phyloP scores from a whole-genome alignment of 2,329 filamentous ascomycete species.

The Cladosporium sp. region DNA sequence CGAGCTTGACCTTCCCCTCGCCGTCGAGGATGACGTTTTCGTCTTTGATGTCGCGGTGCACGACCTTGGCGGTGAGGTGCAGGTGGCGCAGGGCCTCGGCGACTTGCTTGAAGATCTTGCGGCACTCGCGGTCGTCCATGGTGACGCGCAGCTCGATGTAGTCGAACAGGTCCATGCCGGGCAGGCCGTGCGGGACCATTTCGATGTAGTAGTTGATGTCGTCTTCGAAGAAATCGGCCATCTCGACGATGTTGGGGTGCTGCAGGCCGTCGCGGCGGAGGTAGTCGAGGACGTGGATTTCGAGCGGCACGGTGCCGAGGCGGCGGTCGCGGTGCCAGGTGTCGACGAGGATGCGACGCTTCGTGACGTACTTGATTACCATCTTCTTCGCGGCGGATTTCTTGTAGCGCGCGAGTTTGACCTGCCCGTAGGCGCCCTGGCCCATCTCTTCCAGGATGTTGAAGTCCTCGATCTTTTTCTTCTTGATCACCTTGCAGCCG shows the following conservation, averaged over 20 bases:
- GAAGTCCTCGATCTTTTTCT: conserved; percentile 87
- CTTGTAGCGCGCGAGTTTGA: conserved; percentile 88
- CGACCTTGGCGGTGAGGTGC: conserved; percentile 83
- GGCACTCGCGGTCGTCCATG: conserved; percentile 92
- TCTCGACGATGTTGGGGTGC: conserved; percentile 63
- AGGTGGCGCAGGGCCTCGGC: conserved; percentile 84
- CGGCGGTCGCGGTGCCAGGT: conserved; percentile 95
- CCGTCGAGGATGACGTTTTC: conserved; percentile 96
- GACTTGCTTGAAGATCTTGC: conserved; percentile 93
- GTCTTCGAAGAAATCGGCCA: conserved; percentile 69
- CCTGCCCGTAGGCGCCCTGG: conserved; percentile 94
- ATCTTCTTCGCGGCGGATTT: conserved; percentile 68
- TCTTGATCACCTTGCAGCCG: conserved; percentile 39
- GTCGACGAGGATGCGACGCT: conserved; percentile 91
- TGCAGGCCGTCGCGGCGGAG: conserved; percentile 66
- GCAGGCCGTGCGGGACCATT: conserved; percentile 90
- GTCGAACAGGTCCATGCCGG: conserved; percentile 97
- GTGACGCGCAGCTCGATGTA: conserved; percentile 95
- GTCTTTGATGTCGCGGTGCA: conserved; percentile 98
- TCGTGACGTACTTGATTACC: conserved; percentile 96
- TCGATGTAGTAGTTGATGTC: conserved; percentile 97
- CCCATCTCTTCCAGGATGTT: conserved; percentile 96
- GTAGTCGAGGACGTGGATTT: conserved; percentile 96
- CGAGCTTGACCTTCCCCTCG: conserved; percentile 91
- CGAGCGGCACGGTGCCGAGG: conserved; percentile 88